A percentile compares a stretch with the other conserved stretches of the same genome.
Evolutionary conservation across 225 moss, liverwort and hornwort genomes (phyloP).

Genomic region (Thuidium tamariscinum): DNA sequence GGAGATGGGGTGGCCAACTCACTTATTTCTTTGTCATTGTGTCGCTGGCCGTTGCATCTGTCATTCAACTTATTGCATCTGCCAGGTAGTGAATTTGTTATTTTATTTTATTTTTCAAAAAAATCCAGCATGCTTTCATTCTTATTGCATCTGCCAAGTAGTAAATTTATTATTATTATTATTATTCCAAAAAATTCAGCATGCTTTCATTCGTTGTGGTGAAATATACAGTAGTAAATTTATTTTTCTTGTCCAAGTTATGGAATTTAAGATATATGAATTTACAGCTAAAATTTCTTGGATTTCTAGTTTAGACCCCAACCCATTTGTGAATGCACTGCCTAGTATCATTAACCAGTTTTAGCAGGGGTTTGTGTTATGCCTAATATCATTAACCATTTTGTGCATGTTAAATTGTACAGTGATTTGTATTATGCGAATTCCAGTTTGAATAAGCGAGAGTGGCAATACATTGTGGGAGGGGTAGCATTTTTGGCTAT

Average conservation of each 20-base stretch:
- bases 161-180: not conserved
- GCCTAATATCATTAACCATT: not conserved
- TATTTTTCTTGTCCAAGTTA: not conserved
- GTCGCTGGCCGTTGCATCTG: constrained; percentile 42
- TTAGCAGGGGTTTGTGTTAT: not conserved
- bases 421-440: constrained; percentile 64
- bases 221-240: not conserved
- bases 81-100: constrained; percentile 27
- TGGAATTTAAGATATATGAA: not conserved
- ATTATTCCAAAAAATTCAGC: no score
- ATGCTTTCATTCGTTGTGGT: not conserved
- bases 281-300: not conserved
- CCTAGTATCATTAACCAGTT: not conserved
- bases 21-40: constrained; percentile 53
- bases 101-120: rapidly evolving
- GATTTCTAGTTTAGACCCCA: not conserved
- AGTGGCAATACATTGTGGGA: constrained; percentile 51
- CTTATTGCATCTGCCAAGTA: constrained; percentile 66
- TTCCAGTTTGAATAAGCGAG: constrained; percentile 33
- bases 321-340: not conserved
- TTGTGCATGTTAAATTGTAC: not conserved
- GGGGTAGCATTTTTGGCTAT: constrained; percentile 52
- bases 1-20: constrained; percentile 23
- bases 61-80: constrained; percentile 60
- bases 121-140: no score